These are phyloP conservation scores for Dianthus caryophyllus DNA, from an alignment of 148 eudicot genomes.

Conservation along the genomic window DNA sequence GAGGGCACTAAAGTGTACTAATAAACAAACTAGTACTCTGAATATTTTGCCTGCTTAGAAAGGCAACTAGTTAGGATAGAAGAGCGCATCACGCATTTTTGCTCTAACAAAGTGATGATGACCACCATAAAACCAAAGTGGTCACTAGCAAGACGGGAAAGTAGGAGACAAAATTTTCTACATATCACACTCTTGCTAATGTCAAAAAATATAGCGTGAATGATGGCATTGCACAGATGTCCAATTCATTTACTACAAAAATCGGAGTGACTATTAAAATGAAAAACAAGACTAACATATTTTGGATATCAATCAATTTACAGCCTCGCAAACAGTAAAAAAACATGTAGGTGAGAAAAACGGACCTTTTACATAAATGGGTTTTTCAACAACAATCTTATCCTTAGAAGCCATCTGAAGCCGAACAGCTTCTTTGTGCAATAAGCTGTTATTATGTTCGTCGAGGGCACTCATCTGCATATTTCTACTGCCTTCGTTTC, in stretches of 20 bases:
- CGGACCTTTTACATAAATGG: conserved; percentile 84
- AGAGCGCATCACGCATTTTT: neutral
- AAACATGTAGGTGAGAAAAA: conserved; percentile 14
- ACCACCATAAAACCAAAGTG: neutral
- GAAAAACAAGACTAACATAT: neutral
- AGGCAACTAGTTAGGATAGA: neutral
- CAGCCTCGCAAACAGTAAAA: neutral
- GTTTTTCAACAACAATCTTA: conserved; percentile 76
- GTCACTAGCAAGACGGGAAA: neutral
- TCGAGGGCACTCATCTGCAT: conserved; percentile 99
- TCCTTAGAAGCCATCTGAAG: conserved; percentile 96
- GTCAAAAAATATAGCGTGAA: no score
- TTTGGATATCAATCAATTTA: neutral
- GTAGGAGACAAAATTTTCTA: no score
- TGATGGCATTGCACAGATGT: neutral
- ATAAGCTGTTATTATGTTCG: conserved; percentile 94
- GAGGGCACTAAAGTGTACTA: no score
- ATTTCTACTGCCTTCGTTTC: conserved; percentile 98
- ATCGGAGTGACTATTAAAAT: neutral
- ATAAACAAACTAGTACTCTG: neutral
- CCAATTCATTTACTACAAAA: neutral
- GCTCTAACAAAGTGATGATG: neutral
- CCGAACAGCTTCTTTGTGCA: conserved; percentile 95
- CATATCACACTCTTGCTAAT: no score
- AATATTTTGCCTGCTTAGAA: neutral